Conservation (phyloP, 139 green algal species). For the Micromonas pusilla region DNA sequence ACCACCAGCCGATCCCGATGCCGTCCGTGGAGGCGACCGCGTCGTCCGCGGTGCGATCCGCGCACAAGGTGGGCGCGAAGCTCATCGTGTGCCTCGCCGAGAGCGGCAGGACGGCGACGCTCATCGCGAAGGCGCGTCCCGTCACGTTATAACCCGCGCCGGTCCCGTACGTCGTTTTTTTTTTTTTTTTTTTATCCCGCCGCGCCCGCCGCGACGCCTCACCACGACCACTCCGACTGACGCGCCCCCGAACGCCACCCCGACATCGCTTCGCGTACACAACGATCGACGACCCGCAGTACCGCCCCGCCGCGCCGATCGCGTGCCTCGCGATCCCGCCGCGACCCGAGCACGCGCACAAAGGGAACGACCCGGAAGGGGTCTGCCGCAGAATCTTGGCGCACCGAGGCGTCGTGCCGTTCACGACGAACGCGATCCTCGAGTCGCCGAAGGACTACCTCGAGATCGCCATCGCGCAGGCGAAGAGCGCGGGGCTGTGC, state of each 20-base stretch:
- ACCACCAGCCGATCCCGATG: conserved; percentile 85
- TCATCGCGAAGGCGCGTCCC: conserved; percentile 93
- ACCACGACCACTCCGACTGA: too few species aligned
- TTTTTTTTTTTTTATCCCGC: conserved; percentile 77
- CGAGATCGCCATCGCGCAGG: conserved; percentile 35
- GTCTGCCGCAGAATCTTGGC: conserved; percentile 38
- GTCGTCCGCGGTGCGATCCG: conserved; percentile 86
- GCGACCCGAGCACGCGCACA: conserved; percentile 82
- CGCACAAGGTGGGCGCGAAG: conserved; percentile 82
- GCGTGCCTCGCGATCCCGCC: conserved; percentile 40
- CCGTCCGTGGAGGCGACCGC: conserved; percentile 88
- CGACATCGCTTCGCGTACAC: too few species aligned
- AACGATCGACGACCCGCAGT: too few species aligned
- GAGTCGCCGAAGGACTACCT: conserved; percentile 74
- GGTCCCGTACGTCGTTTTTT: too few species aligned
- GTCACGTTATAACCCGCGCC: too few species aligned
- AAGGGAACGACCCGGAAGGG: conserved; percentile 48
- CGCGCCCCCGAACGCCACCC: too few species aligned
- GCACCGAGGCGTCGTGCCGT: conserved; percentile 38
- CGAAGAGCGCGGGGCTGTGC: background rate
- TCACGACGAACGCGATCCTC: conserved; percentile 65
- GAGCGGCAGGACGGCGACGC: conserved; percentile 74
- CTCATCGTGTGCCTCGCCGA: conserved; percentile 86
- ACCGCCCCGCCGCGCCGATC: conserved; percentile 1
- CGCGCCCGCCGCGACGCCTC: conserved; percentile 73